phyloP scores from a whole-genome alignment of 352 stramenopile species.

The Phytophthora sp. region DNA sequence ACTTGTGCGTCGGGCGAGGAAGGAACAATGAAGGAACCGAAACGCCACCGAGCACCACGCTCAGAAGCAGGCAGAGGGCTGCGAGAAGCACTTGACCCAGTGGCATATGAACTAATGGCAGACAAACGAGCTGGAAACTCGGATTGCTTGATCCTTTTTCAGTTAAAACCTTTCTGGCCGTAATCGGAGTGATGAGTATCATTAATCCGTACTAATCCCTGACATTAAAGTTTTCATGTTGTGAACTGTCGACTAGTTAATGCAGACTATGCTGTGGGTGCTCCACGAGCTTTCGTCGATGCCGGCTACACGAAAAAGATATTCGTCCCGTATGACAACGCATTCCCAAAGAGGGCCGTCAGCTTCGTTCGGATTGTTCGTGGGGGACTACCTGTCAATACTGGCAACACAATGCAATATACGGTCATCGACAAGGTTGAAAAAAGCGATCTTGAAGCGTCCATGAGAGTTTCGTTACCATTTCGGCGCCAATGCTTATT shows the following conservation, averaged over 20 bases:
- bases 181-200: no score
- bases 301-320: constrained; percentile 35
- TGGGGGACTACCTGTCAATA: no score
- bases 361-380: constrained; percentile 31
- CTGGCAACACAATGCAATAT: no score
- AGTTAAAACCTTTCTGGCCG: no score
- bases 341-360: constrained; percentile 18
- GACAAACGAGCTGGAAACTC: not conserved
- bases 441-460: no score
- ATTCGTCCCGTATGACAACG: constrained; percentile 46
- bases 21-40: not conserved
- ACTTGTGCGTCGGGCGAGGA: not conserved
- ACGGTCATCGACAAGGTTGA: no score
- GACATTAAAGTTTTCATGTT: no score
- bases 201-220: no score
- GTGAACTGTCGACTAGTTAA: no score
- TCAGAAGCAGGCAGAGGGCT: not conserved
- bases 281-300: constrained; percentile 45
- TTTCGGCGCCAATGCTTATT: no score
- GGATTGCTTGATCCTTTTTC: constrained; percentile 16
- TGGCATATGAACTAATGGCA: constrained; percentile 6
- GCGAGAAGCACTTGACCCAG: no score
- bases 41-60: not conserved
- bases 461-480: no score
- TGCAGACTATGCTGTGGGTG: constrained; percentile 41